Evolutionary conservation across 495 filamentous ascomycete species (phyloP).

Genomic region (Lentithecium fluviatile): DNA sequence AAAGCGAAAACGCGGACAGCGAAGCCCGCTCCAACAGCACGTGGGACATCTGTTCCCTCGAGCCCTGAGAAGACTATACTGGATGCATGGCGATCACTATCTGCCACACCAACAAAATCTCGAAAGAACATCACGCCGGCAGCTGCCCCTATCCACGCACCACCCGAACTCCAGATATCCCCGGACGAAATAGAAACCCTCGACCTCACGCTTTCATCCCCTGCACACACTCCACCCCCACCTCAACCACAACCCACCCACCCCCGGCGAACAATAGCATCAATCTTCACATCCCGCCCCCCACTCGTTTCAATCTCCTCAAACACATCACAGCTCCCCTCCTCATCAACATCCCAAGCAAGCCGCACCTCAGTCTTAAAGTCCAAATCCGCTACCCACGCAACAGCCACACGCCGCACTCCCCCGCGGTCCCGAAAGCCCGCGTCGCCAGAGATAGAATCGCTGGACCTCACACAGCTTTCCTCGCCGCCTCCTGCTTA

Average conservation of each 20-base stretch:
- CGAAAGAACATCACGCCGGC: background rate
- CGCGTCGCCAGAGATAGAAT: constrained; percentile 3
- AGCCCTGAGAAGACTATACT: constrained; percentile 15
- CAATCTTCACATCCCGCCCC: constrained; percentile 1
- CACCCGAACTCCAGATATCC: background rate
- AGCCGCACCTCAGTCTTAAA: background rate
- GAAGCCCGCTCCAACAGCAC: background rate
- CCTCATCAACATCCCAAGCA: background rate
- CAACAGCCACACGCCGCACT: background rate
- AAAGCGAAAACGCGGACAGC: constrained; percentile 14
- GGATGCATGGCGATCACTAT: constrained; percentile 18
- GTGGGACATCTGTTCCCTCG: background rate
- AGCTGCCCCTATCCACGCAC: background rate
- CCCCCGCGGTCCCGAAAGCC: constrained; percentile 8
- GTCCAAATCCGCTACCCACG: background rate
- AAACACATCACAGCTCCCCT: constrained; percentile 20
- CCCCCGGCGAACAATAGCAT: constrained; percentile 1
- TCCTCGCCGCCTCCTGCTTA: constrained; percentile 5
- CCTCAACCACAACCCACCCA: constrained; percentile 19
- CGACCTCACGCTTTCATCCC: constrained; percentile 33
- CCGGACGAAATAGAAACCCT: background rate
- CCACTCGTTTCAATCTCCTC: constrained; percentile 29
- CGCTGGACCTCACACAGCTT: constrained; percentile 15
- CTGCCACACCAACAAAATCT: constrained; percentile 21
- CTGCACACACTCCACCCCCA: constrained; percentile 21